A percentile compares a stretch with the other conserved stretches of the same genome.
phyloP scores from a whole-genome alignment of 108 stramenopile genomes.

The Mayamaea pseudoterrestris region DNA sequence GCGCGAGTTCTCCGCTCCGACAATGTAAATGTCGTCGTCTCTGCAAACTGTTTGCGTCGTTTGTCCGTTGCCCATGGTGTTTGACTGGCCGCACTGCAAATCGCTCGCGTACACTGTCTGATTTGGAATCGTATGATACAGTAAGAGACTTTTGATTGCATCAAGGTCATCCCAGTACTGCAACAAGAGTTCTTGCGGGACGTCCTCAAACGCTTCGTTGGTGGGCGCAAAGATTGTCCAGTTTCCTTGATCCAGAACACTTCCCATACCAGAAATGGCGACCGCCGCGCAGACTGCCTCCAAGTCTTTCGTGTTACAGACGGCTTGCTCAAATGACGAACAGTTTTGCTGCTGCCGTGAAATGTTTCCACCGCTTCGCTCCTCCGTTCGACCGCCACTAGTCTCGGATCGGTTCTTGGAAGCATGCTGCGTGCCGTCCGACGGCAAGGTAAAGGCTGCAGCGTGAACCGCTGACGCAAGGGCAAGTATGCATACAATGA shows the following conservation, averaged over 20 bases:
- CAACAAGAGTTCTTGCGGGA: neutral
- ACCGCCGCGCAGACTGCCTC: neutral
- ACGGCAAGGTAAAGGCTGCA: too few relatives aligned
- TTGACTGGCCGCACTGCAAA: neutral
- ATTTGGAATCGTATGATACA: neutral
- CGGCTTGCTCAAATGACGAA: too few relatives aligned
- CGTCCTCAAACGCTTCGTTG: conserved; percentile 4
- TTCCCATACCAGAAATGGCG: neutral
- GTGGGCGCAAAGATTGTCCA: conserved; percentile 11
- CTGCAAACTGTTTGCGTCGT: conserved; percentile 6
- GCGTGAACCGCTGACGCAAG: too few relatives aligned
- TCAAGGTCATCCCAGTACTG: neutral
- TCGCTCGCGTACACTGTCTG: neutral
- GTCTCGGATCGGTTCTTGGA: too few relatives aligned
- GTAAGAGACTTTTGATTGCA: neutral
- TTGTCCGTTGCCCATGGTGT: conserved; percentile 1
- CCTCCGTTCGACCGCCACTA: too few relatives aligned
- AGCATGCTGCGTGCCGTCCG: too few relatives aligned
- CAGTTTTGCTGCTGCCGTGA: too few relatives aligned
- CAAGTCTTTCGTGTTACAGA: neutral
- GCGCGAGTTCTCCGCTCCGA: conserved; percentile 3
- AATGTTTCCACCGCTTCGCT: too few relatives aligned
- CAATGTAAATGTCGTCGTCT: conserved; percentile 7
- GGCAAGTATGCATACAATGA: too few relatives aligned
- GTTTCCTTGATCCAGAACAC: conserved; percentile 5